Percentiles rank a stretch among this genome's conserved stretches.
phyloP scores from a whole-genome alignment of 2,329 filamentous ascomycete genomes.

The Atkinsonella hypoxylon region DNA sequence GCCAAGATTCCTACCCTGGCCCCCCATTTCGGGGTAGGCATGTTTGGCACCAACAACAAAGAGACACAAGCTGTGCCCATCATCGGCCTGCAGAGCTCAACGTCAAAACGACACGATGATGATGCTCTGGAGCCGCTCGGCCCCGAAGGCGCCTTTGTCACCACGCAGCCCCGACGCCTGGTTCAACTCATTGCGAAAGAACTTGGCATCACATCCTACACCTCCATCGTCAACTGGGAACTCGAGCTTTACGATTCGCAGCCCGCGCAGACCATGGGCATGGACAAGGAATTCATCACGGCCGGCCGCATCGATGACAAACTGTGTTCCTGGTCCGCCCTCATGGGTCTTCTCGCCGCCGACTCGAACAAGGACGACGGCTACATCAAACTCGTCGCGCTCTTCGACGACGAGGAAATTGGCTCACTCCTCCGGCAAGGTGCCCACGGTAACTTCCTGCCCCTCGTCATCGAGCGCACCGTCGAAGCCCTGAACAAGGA shows the following conservation, averaged over 20 bases:
- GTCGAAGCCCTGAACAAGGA: slow-evolving; percentile 53
- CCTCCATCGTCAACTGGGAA: slow-evolving; percentile 86
- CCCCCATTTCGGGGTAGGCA: slow-evolving; percentile 78
- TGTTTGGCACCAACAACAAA: slow-evolving; percentile 57
- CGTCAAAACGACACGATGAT: slow-evolving; percentile 35
- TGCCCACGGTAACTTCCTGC: slow-evolving; percentile 79
- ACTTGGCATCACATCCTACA: slow-evolving; percentile 59
- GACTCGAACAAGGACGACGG: slow-evolving; percentile 42
- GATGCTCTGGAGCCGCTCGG: slow-evolving; percentile 35
- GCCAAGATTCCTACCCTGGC: slow-evolving; percentile 85
- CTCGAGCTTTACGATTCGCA: slow-evolving; percentile 89
- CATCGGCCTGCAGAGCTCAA: slow-evolving; percentile 72
- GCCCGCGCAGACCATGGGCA: slow-evolving; percentile 68
- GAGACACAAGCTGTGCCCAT: slow-evolving; percentile 94
- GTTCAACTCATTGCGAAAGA: slow-evolving; percentile 72
- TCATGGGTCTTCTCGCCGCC: slow-evolving; percentile 68
- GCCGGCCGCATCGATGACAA: slow-evolving; percentile 95
- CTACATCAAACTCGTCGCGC: slow-evolving; percentile 80
- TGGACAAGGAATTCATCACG: slow-evolving; percentile 90
- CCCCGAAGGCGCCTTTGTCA: slow-evolving; percentile 58
- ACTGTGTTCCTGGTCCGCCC: slow-evolving; percentile 86
- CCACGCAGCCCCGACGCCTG: slow-evolving; percentile 74
- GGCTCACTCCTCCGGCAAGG: slow-evolving; percentile 85
- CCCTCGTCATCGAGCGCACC: slow-evolving; percentile 67
- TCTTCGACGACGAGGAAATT: slow-evolving; percentile 97